Evolutionary conservation across 441 rosid species (phyloP), one percentile per base, ranked within the genome.

Genomic region (Flueggea neowawraea): DNA sequence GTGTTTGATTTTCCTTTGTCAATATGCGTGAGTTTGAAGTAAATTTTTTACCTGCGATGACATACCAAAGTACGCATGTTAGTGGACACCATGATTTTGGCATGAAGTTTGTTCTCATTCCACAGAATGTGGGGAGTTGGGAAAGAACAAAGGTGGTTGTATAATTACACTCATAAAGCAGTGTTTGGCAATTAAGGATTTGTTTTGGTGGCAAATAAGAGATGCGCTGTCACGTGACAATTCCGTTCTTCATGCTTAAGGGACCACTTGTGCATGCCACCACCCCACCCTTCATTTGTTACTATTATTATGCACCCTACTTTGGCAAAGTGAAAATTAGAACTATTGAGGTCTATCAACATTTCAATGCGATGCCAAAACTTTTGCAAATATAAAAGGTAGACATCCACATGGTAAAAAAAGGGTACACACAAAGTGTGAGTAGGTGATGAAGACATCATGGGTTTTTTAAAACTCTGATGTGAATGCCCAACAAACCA

Each of bases 41-140:
- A n/a, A 12, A 12, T 51, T 31, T 31, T 55, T 33, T 16, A 22
- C 52, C 36, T 43, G 54, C 55, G 0, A 36, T 61, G 71, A 68
- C 63, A 73, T 67, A 74, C 58, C 31, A 68, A 74, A 68, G 71
- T 65, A 72, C 76, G 74, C 83, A 71, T 65, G 73, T 63, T 69
- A 62, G 80, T 66, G 70, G 87, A 82, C 85, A 82, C 41, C 39
- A 84, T 86, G 74, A 82, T 82, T 78, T 58, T 55, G 68, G 82
- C 83, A 78, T 75, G 87, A 70, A 72, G 67, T 69, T 72, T 22
- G 28, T 52, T 11, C 31, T 52, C 31, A 31, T 39, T 63, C 70
- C 69, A 66, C 70, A 66, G 78, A 74, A 75, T 74, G 72, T 65
- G 80, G 69, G 68, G 36, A 73, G 55, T 52, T 66, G 73, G 58